Percentiles rank a stretch among this genome's conserved stretches.
Conservation (phyloP, 805 yeast species). For the Priceomyces fermenticarens region DNA sequence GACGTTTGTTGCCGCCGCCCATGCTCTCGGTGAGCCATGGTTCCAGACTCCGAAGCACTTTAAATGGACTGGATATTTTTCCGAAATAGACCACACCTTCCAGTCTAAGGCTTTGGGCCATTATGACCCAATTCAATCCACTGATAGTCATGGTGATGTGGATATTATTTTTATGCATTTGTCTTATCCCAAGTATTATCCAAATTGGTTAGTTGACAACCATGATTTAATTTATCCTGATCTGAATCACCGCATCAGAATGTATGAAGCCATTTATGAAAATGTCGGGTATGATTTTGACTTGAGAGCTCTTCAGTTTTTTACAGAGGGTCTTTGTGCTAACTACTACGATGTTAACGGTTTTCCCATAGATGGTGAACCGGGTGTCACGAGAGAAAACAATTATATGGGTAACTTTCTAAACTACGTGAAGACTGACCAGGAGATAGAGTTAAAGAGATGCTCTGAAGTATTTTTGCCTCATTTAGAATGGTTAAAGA, state of each 20-base stretch:
- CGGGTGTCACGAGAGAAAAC: slow-evolving; percentile 11
- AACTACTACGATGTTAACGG: slow-evolving; percentile 29
- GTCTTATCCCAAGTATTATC: slow-evolving; percentile 51
- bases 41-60: slow-evolving; percentile 51
- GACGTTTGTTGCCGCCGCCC: slow-evolving; percentile 69
- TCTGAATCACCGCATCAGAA: slow-evolving; percentile 34
- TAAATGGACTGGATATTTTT: slow-evolving; percentile 34
- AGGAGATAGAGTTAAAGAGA: slow-evolving; percentile 19
- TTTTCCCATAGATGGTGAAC: slow-evolving; percentile 21
- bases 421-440: slow-evolving; percentile 21
- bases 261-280: slow-evolving; percentile 33
- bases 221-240: slow-evolving; percentile 33
- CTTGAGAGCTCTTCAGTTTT: slow-evolving; percentile 34
- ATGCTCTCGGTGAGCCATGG: slow-evolving; percentile 44
- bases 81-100: slow-evolving; percentile 23
- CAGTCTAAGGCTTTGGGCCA: slow-evolving; percentile 36
- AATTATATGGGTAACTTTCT: slow-evolving; percentile 36
- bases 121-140: slow-evolving; percentile 36
- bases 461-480: slow-evolving; percentile 39
- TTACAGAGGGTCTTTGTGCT: slow-evolving; percentile 37
- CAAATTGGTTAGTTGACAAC: slow-evolving; percentile 31
- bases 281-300: slow-evolving; percentile 44
- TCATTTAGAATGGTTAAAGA: slow-evolving; percentile 41
- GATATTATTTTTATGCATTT: slow-evolving; percentile 51
- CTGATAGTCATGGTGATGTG: slow-evolving; percentile 10